Evolutionary conservation across 1,284 basidiomycete species (phyloP).

Genomic region (Pterulicium gracile): DNA sequence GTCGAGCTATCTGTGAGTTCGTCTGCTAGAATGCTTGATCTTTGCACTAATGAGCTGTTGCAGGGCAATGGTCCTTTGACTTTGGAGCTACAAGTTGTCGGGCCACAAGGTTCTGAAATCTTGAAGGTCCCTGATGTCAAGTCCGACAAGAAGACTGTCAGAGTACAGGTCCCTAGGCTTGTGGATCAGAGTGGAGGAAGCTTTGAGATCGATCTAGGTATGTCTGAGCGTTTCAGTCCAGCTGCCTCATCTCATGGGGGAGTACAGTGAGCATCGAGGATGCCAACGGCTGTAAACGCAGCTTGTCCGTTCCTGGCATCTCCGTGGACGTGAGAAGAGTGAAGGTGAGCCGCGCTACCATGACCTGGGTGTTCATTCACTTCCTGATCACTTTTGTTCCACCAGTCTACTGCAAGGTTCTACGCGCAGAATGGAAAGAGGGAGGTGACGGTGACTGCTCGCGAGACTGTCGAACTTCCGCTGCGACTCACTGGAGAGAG

Average conservation of each 20-base stretch:
- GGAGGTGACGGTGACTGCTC: conserved; percentile 64
- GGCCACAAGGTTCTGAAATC: conserved; percentile 51
- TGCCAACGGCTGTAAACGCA: conserved; percentile 77
- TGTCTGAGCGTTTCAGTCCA: conserved; percentile 17
- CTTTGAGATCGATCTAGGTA: conserved; percentile 75
- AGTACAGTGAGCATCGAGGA: conserved; percentile 86
- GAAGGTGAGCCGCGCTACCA: conserved; percentile 51
- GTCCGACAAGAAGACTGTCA: conserved; percentile 42
- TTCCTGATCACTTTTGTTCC: too few species aligned
- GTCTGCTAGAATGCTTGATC: conserved; percentile 2
- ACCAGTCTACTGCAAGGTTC: conserved; percentile 82
- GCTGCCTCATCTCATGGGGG: too few species aligned
- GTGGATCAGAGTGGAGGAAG: conserved; percentile 64
- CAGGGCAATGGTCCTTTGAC: conserved; percentile 87
- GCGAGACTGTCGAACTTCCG: conserved; percentile 63
- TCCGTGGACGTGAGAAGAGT: conserved; percentile 84
- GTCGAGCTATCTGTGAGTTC: conserved; percentile 62
- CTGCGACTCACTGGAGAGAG: conserved; percentile 80
- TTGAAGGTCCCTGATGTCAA: conserved; percentile 49
- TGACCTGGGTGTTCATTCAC: too few species aligned
- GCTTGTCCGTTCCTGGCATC: conserved; percentile 69
- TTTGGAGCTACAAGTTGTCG: conserved; percentile 69
- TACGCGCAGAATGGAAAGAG: conserved; percentile 51
- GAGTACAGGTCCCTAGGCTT: conserved; percentile 56
- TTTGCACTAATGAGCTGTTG: conserved; percentile 1